phyloP scores from a whole-genome alignment of 805 yeast species.

The Saccharomycopsis malanga region DNA sequence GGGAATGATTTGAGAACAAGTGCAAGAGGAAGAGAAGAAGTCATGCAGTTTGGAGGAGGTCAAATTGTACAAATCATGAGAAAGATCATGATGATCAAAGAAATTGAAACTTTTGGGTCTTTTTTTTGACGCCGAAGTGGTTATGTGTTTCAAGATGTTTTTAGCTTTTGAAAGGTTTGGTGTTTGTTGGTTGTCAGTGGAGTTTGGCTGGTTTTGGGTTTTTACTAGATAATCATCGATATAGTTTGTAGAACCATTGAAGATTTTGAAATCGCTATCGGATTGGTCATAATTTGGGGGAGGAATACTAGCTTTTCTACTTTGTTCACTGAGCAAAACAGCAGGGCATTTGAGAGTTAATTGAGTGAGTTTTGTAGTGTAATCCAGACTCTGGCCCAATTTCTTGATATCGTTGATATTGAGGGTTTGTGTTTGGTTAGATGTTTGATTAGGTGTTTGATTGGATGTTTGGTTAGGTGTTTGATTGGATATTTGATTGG shows the following conservation, averaged over 20 bases:
- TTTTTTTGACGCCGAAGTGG: not conserved
- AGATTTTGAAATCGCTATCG: not conserved
- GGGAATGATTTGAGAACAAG: not conserved
- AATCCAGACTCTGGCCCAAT: not conserved
- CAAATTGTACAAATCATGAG: no score
- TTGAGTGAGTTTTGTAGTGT: not conserved
- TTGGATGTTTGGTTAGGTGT: no score
- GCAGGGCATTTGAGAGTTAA: constrained; percentile 2
- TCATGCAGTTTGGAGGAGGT: not conserved
- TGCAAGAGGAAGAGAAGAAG: no score
- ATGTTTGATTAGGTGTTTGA: no score
- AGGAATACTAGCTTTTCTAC: constrained; percentile 4
- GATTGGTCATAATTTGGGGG: constrained; percentile 11
- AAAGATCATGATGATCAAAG: not conserved
- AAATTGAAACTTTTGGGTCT: not conserved
- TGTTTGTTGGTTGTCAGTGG: no score
- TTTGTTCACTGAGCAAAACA: not conserved
- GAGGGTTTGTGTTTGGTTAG: constrained; percentile 7
- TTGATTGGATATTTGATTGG: no score
- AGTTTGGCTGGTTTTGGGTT: no score
- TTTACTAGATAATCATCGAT: no score
- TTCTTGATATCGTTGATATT: no score
- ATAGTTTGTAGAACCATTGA: not conserved
- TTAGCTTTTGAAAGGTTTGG: no score
- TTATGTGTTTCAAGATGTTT: not conserved